Conservation (phyloP, 148 eudicot species). For the Cornus suecica region DNA sequence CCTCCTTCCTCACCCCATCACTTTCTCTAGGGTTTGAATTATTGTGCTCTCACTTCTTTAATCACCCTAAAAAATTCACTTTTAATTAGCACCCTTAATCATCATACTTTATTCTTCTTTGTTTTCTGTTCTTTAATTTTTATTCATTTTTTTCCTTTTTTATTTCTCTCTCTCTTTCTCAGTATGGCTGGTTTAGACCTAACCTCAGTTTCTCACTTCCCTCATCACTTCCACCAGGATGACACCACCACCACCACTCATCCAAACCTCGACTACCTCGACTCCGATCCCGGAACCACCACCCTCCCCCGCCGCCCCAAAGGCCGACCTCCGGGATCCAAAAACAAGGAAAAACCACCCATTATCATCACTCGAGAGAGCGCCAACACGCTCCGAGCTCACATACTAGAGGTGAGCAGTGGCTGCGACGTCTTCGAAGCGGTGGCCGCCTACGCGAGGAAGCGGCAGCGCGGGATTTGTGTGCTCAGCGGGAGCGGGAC, state of each 20-base stretch:
- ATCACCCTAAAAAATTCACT: conserved; percentile 4
- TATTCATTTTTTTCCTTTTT: conserved; percentile 3
- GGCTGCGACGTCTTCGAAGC: conserved; percentile 53
- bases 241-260: conserved; percentile 3
- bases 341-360: conserved; percentile 54
- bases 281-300: conserved; percentile 17
- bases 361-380: conserved; percentile 53
- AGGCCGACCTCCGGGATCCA: conserved; percentile 51
- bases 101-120: conserved; percentile 17
- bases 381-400: conserved; percentile 58
- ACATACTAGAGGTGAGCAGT: conserved; percentile 40
- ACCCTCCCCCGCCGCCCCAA: conserved; percentile 33
- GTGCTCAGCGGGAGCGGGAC: conserved; percentile 49
- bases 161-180: background rate
- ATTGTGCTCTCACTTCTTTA: conserved; percentile 6
- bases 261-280: conserved; percentile 3
- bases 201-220: too few relatives aligned
- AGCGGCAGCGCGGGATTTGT: conserved; percentile 45
- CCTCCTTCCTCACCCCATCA: conserved; percentile 9
- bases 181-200: conserved; percentile 44
- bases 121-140: conserved; percentile 15
- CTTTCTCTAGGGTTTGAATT: conserved; percentile 26
- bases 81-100: conserved; percentile 7
- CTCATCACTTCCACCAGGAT: too few relatives aligned
- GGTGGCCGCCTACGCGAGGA: conserved; percentile 40